Evolutionary conservation across 1,139 yeast species (phyloP), one percentile per base, ranked within the genome.

Genomic region (Magnusiomyces suaveolens): DNA sequence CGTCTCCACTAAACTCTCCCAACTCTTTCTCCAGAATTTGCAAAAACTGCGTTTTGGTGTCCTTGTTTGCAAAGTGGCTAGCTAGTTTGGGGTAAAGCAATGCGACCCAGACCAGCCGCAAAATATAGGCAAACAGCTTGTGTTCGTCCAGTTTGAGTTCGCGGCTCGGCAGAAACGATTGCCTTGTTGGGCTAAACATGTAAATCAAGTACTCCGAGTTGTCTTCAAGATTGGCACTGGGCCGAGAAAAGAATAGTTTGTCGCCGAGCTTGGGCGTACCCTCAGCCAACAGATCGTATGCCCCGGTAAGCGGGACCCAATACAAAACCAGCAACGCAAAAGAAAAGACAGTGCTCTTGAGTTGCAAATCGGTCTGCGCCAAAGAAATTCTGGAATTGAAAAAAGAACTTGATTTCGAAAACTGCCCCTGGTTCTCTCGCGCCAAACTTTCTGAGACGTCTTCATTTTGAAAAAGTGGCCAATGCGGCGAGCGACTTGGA

Each of bases 41-140:
- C 10, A n/a, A 6, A 41, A 18, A 41, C 20, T 41, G 23, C 25
- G 18, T 41, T 6, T 6, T 41, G 25, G 20, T 21, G 4, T 41
- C 25, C 20, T 41, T 25, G 16, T n/a, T 20, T 20, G 44, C 20
- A 4, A 8, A 20, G 25, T 41, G 4, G n/a, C 10, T 10, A 8
- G 16, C 16, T 25, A 47, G 29, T 20, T 47, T 47, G 20, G 41
- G 43, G 20, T 47, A 47, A 8, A 47, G 10, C 2, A 33, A 21
- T 14, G 50, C 23, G 21, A 47, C 50, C 50, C 50, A 47, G 12
- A 33, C 29, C 21, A 47, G 24, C 18, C 50, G 18, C 29, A 29
- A 2, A 18, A 47, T 12, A 23, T 20, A 29, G 8, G 50, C n/a
- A 18, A 33, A 12, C 3, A 47, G 14, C 3, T 32, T 29, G 3